Evolutionary conservation across 2,329 filamentous ascomycete species (phyloP).

Genomic region (Polychaeton citri): DNA sequence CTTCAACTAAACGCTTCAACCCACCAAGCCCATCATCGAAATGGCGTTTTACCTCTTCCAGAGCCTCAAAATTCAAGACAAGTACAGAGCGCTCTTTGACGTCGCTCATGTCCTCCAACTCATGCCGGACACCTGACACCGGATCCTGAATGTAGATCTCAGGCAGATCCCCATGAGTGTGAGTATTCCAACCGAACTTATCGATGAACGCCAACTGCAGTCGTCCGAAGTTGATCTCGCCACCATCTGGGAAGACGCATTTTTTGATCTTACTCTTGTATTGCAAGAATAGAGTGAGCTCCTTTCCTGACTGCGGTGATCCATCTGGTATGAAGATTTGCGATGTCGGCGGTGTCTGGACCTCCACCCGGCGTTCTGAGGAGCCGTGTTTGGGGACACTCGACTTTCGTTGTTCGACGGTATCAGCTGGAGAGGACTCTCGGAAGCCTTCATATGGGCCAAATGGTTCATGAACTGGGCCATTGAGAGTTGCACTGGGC

Average conservation of each 20-base stretch:
- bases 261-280: constrained; percentile 98
- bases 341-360: constrained; percentile 24
- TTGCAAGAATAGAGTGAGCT: constrained; percentile 85
- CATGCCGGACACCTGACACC: constrained; percentile 88
- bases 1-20: constrained; percentile 70
- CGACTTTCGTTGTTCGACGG: constrained; percentile 4
- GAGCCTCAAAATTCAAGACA: constrained; percentile 81
- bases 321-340: constrained; percentile 33
- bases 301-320: constrained; percentile 66
- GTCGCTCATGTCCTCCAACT: constrained; percentile 82
- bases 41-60: constrained; percentile 93
- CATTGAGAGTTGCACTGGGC: constrained; percentile 20
- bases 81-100: constrained; percentile 91
- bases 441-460: constrained; percentile 2
- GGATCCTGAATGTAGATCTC: constrained; percentile 98
- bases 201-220: constrained; percentile 95
- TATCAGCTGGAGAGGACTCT: constrained; percentile 1
- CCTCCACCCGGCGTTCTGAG: constrained; percentile 8
- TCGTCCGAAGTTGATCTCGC: constrained; percentile 72
- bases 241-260: constrained; percentile 74
- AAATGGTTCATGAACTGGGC: constrained; percentile 19
- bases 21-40: constrained; percentile 83
- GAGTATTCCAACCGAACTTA: constrained; percentile 98
- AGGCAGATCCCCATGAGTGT: constrained; percentile 85
- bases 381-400: constrained; percentile 5